Conservation (phyloP, 129 eudicot species). For the Glebionis coronaria region DNA sequence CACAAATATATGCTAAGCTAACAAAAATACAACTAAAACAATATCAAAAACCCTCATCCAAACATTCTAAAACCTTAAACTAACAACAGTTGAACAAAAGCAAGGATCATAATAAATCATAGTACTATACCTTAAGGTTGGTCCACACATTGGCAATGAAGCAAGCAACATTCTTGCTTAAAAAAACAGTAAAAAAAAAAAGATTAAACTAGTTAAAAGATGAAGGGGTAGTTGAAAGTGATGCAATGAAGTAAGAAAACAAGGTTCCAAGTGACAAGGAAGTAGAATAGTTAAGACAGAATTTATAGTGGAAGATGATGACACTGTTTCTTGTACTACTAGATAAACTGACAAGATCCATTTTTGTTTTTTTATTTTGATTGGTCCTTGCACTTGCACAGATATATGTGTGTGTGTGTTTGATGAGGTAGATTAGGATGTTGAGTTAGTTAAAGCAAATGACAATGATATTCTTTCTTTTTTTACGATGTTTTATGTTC, state of each 20-base stretch:
- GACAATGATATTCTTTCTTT: too few species aligned
- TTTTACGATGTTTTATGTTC: too few species aligned
- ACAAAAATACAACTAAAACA: constrained; percentile 26
- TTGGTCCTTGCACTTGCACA: constrained; percentile 7
- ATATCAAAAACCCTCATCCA: constrained; percentile 24
- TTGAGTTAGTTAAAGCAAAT: too few species aligned
- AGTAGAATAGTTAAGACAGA: constrained; percentile 18
- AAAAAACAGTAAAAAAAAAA: constrained; percentile 28
- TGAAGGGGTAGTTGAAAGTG: constrained; percentile 26
- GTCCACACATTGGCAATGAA: constrained; percentile 31
- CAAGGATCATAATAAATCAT: constrained; percentile 7
- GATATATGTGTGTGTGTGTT: constrained; percentile 1
- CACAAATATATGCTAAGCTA: constrained; percentile 34
- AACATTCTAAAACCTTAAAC: constrained; percentile 19
- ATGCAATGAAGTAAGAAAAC: constrained; percentile 21
- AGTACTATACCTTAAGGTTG: constrained; percentile 33
- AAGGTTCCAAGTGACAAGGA: constrained; percentile 40
- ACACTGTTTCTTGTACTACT: constrained; percentile 35
- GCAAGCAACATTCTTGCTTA: constrained; percentile 40
- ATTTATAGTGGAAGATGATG: constrained; percentile 54
- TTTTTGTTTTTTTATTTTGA: constrained; percentile 17
- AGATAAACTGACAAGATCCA: constrained; percentile 36
- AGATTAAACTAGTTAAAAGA: constrained; percentile 12
- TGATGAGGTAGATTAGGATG: constrained; percentile 4
- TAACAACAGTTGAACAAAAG: not conserved